Percentiles rank a stretch among this genome's conserved stretches.
These are phyloP conservation scores for Tilletia setariae DNA, from an alignment of 1,284 basidiomycete species.

Conservation along the genomic window DNA sequence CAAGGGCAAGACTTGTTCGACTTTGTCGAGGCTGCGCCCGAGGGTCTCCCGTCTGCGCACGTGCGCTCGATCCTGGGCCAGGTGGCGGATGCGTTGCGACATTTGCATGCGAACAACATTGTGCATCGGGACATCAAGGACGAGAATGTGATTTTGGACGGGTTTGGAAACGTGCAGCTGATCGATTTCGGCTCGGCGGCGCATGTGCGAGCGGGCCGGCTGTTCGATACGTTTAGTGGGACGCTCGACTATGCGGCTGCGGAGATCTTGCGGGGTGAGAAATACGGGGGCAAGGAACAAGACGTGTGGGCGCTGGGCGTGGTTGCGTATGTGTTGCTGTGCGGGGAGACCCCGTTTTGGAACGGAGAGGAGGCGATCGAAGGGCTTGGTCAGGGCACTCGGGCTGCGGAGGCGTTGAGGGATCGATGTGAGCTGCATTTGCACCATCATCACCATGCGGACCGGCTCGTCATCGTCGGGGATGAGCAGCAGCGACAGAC, in stretches of 20 bases:
- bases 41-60: slow-evolving; percentile 73
- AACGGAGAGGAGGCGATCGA: slow-evolving; percentile 55
- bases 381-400: slow-evolving; percentile 42
- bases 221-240: slow-evolving; percentile 94
- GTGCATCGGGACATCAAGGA: slow-evolving; percentile 99
- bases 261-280: slow-evolving; percentile 89
- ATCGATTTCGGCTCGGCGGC: slow-evolving; percentile 81
- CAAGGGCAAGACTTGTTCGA: slow-evolving; percentile 80
- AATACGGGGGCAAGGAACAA: slow-evolving; percentile 92
- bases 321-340: slow-evolving; percentile 88
- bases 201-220: slow-evolving; percentile 73
- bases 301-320: slow-evolving; percentile 99
- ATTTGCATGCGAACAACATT: slow-evolving; percentile 85
- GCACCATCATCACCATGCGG: not conserved
- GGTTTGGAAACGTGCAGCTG: slow-evolving; percentile 66
- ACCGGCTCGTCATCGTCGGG: not conserved
- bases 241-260: slow-evolving; percentile 84
- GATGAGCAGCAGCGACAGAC: not conserved
- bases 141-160: slow-evolving; percentile 76
- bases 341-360: slow-evolving; percentile 84
- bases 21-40: slow-evolving; percentile 82
- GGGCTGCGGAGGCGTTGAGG: slow-evolving; percentile 39
- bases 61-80: slow-evolving; percentile 86
- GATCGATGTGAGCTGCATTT: slow-evolving; percentile 34
- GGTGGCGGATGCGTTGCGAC: slow-evolving; percentile 84